These are phyloP conservation scores for Heterobasidion irregulare DNA, from an alignment of 1,284 basidiomycete genomes.

Conservation along the genomic window DNA sequence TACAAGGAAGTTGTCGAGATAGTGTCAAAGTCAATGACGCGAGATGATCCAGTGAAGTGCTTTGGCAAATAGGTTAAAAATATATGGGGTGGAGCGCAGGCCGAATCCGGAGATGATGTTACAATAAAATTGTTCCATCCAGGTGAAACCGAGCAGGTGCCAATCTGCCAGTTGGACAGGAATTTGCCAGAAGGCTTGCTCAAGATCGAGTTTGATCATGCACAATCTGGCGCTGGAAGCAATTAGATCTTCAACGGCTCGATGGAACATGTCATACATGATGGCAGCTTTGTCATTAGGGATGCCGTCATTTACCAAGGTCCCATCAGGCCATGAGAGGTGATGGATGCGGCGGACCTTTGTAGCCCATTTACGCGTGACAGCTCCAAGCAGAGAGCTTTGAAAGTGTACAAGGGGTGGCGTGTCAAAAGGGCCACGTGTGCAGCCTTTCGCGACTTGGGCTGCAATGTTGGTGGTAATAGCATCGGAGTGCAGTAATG, in stretches of 20 bases:
- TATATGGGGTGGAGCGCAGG: slow-evolving; percentile 21
- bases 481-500: too few relatives aligned
- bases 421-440: too few relatives aligned
- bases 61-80: slow-evolving; percentile 30
- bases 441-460: too few relatives aligned
- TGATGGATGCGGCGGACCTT: too few relatives aligned
- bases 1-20: slow-evolving; percentile 25
- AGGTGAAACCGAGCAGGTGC: slow-evolving; percentile 25
- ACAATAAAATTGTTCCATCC: slow-evolving; percentile 21
- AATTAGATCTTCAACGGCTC: background rate
- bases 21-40: slow-evolving; percentile 19
- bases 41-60: slow-evolving; percentile 28
- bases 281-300: too few relatives aligned
- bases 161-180: slow-evolving; percentile 22
- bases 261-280: too few relatives aligned
- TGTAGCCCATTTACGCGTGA: too few relatives aligned
- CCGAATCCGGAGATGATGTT: slow-evolving; percentile 19
- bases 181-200: slow-evolving; percentile 29
- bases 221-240: slow-evolving; percentile 19
- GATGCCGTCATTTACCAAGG: too few relatives aligned
- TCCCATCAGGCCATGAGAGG: too few relatives aligned
- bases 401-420: too few relatives aligned
- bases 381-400: too few relatives aligned
- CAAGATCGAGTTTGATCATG: slow-evolving; percentile 29
- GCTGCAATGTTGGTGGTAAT: too few relatives aligned